A percentile compares a stretch with the other conserved stretches of the same genome.
phyloP scores from a whole-genome alignment of 257 asterid species.

The Mentha longifolia region DNA sequence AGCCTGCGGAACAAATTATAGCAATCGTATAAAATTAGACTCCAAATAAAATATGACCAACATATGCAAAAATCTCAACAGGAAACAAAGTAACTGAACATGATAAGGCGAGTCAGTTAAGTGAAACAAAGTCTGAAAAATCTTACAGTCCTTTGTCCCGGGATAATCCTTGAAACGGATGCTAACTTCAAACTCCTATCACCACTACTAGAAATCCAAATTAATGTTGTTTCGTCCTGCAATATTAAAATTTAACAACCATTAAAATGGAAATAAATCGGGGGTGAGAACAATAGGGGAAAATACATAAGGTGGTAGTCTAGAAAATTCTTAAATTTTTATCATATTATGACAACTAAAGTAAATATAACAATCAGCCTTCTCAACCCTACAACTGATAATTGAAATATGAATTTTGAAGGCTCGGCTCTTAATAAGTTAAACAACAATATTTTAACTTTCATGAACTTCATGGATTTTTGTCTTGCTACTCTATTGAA shows the following conservation, averaged over 20 bases:
- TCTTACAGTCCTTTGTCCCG: slow-evolving; percentile 97
- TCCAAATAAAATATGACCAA: slow-evolving; percentile 11
- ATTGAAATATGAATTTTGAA: slow-evolving; percentile 2
- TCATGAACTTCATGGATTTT: background rate
- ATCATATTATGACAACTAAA: background rate
- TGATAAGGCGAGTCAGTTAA: slow-evolving; percentile 25
- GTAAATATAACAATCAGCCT: slow-evolving; percentile 18
- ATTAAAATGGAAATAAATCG: slow-evolving; percentile 31
- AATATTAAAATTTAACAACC: slow-evolving; percentile 17
- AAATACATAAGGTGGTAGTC: slow-evolving; percentile 15
- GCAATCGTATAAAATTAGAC: slow-evolving; percentile 25
- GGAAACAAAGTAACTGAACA: slow-evolving; percentile 15
- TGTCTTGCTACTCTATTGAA: background rate
- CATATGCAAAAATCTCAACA: slow-evolving; percentile 1
- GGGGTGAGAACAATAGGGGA: slow-evolving; percentile 8
- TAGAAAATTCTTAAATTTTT: background rate
- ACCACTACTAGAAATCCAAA: slow-evolving; percentile 86
- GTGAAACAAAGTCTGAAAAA: slow-evolving; percentile 22
- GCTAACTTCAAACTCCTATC: slow-evolving; percentile 86
- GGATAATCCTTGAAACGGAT: slow-evolving; percentile 74
- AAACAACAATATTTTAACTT: slow-evolving; percentile 12
- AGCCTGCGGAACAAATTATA: slow-evolving; percentile 58
- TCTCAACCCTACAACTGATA: slow-evolving; percentile 18
- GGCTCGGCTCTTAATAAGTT: slow-evolving; percentile 1
- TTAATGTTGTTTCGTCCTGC: slow-evolving; percentile 79